Conservation (phyloP, 768 basidiomycete species). For the Tulasnella sp. region DNA sequence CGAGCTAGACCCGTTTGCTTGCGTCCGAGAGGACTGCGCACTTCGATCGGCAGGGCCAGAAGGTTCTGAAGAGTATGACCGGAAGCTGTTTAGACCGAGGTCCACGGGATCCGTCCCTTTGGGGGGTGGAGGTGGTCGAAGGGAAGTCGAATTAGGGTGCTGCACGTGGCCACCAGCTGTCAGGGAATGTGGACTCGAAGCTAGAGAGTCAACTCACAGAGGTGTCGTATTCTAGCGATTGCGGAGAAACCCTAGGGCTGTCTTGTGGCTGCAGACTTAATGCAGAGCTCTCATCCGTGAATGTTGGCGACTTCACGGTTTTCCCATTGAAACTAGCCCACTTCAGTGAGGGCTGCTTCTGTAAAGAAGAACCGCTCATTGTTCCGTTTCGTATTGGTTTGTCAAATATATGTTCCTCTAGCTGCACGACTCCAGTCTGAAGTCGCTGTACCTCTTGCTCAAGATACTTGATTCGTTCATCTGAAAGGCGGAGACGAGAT, state of each 20-base stretch:
- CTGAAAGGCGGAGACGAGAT: slow-evolving; percentile 35
- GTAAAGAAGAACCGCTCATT: slow-evolving; percentile 31
- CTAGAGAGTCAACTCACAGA: slow-evolving; percentile 17
- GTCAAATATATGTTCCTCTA: background rate
- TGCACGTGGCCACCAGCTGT: background rate
- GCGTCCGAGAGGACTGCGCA: background rate
- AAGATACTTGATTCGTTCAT: slow-evolving; percentile 54
- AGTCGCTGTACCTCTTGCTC: slow-evolving; percentile 75
- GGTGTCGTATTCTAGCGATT: slow-evolving; percentile 63
- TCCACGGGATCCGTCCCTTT: background rate
- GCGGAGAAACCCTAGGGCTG: slow-evolving; percentile 73
- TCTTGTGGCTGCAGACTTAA: slow-evolving; percentile 34
- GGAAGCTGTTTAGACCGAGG: background rate
- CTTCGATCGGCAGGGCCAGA: background rate
- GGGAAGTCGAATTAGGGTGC: background rate
- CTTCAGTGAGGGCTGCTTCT: slow-evolving; percentile 75
- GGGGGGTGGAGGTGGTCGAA: background rate
- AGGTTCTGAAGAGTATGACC: background rate
- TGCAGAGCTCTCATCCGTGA: slow-evolving; percentile 35
- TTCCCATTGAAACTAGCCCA: slow-evolving; percentile 72
- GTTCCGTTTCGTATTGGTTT: background rate
- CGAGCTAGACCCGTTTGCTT: background rate
- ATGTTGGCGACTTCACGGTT: slow-evolving; percentile 73
- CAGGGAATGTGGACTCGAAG: background rate
- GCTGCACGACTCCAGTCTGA: slow-evolving; percentile 43